These are phyloP conservation scores for Phytomonas sp. DNA, from an alignment of 208 protist genomes.

Conservation along the genomic window DNA sequence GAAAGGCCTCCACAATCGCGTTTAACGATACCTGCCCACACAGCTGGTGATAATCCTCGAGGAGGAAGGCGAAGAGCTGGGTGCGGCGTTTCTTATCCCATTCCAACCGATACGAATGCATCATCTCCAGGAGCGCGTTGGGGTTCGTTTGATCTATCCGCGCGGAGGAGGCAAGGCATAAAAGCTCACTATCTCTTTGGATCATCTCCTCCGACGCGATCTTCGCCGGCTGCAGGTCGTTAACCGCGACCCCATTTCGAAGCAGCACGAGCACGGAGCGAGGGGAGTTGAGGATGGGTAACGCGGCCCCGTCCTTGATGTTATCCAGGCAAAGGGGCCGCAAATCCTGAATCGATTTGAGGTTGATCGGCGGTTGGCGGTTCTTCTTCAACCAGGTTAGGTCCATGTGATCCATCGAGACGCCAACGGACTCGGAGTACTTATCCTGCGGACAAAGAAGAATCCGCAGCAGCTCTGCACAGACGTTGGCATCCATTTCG, in stretches of 20 bases:
- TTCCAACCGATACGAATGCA: slow-evolving; percentile 32
- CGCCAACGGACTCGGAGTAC: slow-evolving; percentile 51
- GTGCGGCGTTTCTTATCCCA: slow-evolving; percentile 18
- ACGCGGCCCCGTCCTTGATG: neutral
- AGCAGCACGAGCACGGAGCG: slow-evolving; percentile 71
- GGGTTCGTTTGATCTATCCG: slow-evolving; percentile 1
- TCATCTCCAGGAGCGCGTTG: slow-evolving; percentile 17
- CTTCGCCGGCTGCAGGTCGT: slow-evolving; percentile 24
- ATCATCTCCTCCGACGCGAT: neutral
- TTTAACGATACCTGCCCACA: slow-evolving; percentile 30
- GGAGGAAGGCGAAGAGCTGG: slow-evolving; percentile 22
- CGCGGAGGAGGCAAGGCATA: neutral
- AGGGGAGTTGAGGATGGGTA: slow-evolving; percentile 51
- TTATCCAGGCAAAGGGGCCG: neutral
- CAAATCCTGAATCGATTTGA: slow-evolving; percentile 21
- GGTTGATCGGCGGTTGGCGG: slow-evolving; percentile 20
- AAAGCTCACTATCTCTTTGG: slow-evolving; percentile 5
- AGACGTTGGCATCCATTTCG: slow-evolving; percentile 2
- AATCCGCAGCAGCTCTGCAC: slow-evolving; percentile 46
- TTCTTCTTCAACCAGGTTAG: slow-evolving; percentile 51
- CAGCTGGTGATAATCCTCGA: slow-evolving; percentile 44
- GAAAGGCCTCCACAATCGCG: slow-evolving; percentile 37
- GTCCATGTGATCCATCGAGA: slow-evolving; percentile 50
- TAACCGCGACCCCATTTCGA: slow-evolving; percentile 47
- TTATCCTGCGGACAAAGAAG: slow-evolving; percentile 53